phyloP scores from a whole-genome alignment of 495 filamentous ascomycete species.

The Xylaria intraflava region DNA sequence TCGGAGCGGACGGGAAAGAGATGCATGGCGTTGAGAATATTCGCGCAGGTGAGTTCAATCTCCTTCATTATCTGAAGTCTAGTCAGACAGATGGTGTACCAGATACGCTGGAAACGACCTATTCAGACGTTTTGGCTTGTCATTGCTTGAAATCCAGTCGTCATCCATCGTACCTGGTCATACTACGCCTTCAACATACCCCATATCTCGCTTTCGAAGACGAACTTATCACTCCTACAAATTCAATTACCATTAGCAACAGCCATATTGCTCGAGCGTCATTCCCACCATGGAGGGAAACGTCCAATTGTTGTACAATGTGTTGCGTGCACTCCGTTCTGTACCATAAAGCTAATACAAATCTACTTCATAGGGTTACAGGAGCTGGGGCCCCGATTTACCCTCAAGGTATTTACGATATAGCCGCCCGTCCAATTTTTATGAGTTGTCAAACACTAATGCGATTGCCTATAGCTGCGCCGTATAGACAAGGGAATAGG shows the following conservation, averaged over 20 bases:
- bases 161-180: too few species aligned
- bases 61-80: background rate
- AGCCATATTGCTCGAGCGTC: background rate
- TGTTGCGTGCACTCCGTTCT: background rate
- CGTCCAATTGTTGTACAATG: background rate
- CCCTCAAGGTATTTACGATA: slow-evolving; percentile 20
- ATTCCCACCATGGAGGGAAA: background rate
- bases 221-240: too few species aligned
- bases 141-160: too few species aligned
- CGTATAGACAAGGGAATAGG: slow-evolving; percentile 89
- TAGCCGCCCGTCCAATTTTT: background rate
- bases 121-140: background rate
- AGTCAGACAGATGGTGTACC: background rate
- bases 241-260: background rate
- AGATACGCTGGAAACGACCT: background rate
- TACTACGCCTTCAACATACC: too few species aligned
- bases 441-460: slow-evolving; percentile 6
- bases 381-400: slow-evolving; percentile 23
- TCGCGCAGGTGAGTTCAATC: slow-evolving; percentile 52
- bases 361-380: slow-evolving; percentile 18
- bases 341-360: background rate
- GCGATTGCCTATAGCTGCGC: slow-evolving; percentile 61
- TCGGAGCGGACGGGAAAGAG: slow-evolving; percentile 79
- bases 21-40: slow-evolving; percentile 77
- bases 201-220: too few species aligned